phyloP scores from a whole-genome alignment of 768 basidiomycete genomes.

The Leccinum aurantiacum region DNA sequence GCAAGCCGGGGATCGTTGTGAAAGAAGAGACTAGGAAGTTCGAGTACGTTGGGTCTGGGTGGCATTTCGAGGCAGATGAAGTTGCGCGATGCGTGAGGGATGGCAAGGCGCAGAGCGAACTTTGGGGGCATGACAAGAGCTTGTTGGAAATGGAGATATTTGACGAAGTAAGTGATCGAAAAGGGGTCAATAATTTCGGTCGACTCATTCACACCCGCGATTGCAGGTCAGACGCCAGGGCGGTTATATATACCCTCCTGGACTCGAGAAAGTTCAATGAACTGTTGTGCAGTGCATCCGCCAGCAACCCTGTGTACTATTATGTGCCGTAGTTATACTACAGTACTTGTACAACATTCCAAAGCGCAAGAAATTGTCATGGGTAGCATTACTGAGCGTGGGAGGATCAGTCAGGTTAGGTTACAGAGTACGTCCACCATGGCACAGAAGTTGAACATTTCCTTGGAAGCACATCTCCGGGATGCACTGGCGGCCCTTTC shows the following conservation, averaged over 20 bases:
- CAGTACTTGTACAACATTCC: neutral
- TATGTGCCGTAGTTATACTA: neutral
- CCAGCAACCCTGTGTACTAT: neutral
- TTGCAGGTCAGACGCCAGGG: slow-evolving; percentile 66
- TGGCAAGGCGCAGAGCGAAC: slow-evolving; percentile 67
- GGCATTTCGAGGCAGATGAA: slow-evolving; percentile 88
- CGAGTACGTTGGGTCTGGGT: slow-evolving; percentile 66
- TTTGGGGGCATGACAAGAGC: slow-evolving; percentile 82
- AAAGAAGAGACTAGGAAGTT: slow-evolving; percentile 60
- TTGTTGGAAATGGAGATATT: slow-evolving; percentile 81
- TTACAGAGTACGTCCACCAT: neutral
- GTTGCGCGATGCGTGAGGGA: slow-evolving; percentile 76
- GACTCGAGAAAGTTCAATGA: slow-evolving; percentile 50
- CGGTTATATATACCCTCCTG: slow-evolving; percentile 59
- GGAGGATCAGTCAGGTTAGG: neutral
- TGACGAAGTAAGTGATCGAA: slow-evolving; percentile 59
- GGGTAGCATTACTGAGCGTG: neutral
- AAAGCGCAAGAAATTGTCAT: neutral
- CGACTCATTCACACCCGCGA: slow-evolving; percentile 14
- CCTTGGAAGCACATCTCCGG: slow-evolving; percentile 64
- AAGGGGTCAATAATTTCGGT: neutral
- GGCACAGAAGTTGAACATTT: slow-evolving; percentile 49
- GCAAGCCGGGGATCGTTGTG: slow-evolving; percentile 39
- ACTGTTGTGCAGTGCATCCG: neutral
- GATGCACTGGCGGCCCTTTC: slow-evolving; percentile 47